phyloP scores from a whole-genome alignment of 306 rosid species.

The Dalbergia cochinchinensis region DNA sequence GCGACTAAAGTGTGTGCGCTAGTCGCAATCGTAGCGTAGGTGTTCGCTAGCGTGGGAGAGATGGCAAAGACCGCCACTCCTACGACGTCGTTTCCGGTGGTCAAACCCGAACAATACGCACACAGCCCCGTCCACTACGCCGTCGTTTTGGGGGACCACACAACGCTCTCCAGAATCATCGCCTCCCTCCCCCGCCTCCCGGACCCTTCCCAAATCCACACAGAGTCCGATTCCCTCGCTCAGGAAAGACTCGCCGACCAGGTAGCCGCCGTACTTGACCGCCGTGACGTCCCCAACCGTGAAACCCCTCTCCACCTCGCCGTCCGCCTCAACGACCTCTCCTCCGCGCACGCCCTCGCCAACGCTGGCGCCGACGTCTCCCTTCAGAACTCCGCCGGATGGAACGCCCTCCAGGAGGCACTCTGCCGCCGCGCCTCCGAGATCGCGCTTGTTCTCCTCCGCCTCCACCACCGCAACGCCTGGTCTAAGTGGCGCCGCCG shows the following conservation, averaged over 20 bases:
- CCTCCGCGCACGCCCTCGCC: slow-evolving; percentile 62
- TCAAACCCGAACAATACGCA: slow-evolving; percentile 65
- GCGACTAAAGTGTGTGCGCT: not conserved
- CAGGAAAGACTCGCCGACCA: slow-evolving; percentile 76
- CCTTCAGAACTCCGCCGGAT: slow-evolving; percentile 81
- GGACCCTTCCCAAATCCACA: slow-evolving; percentile 64
- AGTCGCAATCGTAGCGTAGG: not conserved
- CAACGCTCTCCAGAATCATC: slow-evolving; percentile 65
- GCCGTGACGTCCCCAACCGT: slow-evolving; percentile 82
- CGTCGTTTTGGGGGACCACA: slow-evolving; percentile 67
- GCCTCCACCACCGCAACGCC: slow-evolving; percentile 81
- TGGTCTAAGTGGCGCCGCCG: slow-evolving; percentile 97
- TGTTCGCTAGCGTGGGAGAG: not conserved
- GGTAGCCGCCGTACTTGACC: slow-evolving; percentile 75
- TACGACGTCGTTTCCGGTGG: slow-evolving; percentile 53
- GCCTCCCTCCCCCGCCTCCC: slow-evolving; percentile 73
- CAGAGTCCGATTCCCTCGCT: slow-evolving; percentile 74
- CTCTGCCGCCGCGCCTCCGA: slow-evolving; percentile 87
- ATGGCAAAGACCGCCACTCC: slow-evolving; percentile 65
- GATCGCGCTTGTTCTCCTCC: slow-evolving; percentile 69
- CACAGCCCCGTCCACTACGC: slow-evolving; percentile 88
- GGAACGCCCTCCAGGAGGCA: slow-evolving; percentile 90
- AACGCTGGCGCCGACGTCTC: slow-evolving; percentile 85
- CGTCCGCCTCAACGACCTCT: slow-evolving; percentile 73
- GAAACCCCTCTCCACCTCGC: slow-evolving; percentile 93